phyloP scores from a whole-genome alignment of 1,139 yeast species.

The Yamadazyma kanchanaburiensis region DNA sequence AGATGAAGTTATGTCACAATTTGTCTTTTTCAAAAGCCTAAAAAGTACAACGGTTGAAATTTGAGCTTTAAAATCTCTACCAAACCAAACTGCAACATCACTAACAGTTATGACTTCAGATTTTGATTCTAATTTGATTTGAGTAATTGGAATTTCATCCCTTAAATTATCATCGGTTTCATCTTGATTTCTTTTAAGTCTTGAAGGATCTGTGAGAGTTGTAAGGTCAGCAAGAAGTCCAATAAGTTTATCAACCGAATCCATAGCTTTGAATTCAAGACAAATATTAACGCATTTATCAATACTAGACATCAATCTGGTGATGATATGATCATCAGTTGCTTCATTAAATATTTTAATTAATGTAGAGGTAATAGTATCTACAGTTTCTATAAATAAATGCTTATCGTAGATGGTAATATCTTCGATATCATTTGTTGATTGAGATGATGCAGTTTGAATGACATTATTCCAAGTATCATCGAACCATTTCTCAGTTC shows the following conservation, averaged over 20 bases:
- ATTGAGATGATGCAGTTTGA: slow-evolving; percentile 32
- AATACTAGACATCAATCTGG: slow-evolving; percentile 81
- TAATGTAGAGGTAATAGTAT: slow-evolving; percentile 63
- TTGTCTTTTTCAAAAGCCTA: slow-evolving; percentile 64
- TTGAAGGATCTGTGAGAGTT: slow-evolving; percentile 31
- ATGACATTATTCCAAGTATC: slow-evolving; percentile 88
- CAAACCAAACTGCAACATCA: slow-evolving; percentile 78
- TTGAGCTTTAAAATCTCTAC: slow-evolving; percentile 89
- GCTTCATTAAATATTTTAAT: slow-evolving; percentile 82
- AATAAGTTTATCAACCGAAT: slow-evolving; percentile 63
- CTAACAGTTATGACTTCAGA: slow-evolving; percentile 68
- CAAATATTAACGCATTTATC: slow-evolving; percentile 84
- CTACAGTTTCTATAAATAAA: slow-evolving; percentile 62
- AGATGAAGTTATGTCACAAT: slow-evolving; percentile 42
- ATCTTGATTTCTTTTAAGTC: slow-evolving; percentile 13
- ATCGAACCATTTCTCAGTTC: slow-evolving; percentile 85
- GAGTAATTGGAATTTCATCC: slow-evolving; percentile 48
- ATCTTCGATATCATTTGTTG: slow-evolving; percentile 14
- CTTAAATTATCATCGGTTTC: slow-evolving; percentile 29
- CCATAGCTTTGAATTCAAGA: slow-evolving; percentile 53
- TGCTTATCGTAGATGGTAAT: slow-evolving; percentile 59
- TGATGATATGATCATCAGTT: slow-evolving; percentile 82
- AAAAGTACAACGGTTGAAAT: slow-evolving; percentile 82
- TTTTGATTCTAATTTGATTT: slow-evolving; percentile 46
- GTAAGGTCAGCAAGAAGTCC: slow-evolving; percentile 64